These are phyloP conservation scores for Chlamydomonas sphaeroides DNA, from an alignment of 139 green algal species.

Conservation along the genomic window DNA sequence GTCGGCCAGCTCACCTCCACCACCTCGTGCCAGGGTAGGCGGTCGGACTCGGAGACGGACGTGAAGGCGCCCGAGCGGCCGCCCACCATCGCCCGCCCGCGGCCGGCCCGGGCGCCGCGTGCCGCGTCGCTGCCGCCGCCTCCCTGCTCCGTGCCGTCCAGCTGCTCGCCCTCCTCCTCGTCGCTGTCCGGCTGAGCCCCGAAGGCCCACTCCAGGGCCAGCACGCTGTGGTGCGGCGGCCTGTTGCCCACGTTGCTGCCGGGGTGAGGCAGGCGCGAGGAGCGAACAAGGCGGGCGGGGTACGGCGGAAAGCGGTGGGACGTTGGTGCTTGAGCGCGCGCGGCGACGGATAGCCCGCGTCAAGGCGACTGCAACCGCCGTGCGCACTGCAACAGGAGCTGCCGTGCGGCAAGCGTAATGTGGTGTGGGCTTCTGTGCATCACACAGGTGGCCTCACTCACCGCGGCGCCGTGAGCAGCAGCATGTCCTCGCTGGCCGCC, in stretches of 20 bases:
- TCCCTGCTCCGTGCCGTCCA: neutral
- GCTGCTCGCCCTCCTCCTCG: neutral
- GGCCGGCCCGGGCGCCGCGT: neutral
- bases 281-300: too few relatives aligned
- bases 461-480: slow-evolving; percentile 15
- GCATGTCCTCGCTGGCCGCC: slow-evolving; percentile 1
- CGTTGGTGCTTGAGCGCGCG: too few relatives aligned
- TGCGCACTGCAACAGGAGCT: too few relatives aligned
- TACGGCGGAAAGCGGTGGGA: too few relatives aligned
- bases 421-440: too few relatives aligned
- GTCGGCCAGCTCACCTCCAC: neutral
- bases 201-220: neutral
- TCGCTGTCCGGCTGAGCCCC: neutral
- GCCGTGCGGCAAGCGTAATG: too few relatives aligned
- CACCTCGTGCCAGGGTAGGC: slow-evolving; percentile 7
- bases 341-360: too few relatives aligned
- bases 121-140: neutral
- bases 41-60: slow-evolving; percentile 20
- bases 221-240: slow-evolving; percentile 18
- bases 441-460: too few relatives aligned
- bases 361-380: too few relatives aligned
- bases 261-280: too few relatives aligned
- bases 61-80: neutral
- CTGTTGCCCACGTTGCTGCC: too few relatives aligned
- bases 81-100: neutral